These are phyloP conservation scores for Nephelium lappaceum DNA, from an alignment of 345 rosid genomes.

Conservation along the genomic window DNA sequence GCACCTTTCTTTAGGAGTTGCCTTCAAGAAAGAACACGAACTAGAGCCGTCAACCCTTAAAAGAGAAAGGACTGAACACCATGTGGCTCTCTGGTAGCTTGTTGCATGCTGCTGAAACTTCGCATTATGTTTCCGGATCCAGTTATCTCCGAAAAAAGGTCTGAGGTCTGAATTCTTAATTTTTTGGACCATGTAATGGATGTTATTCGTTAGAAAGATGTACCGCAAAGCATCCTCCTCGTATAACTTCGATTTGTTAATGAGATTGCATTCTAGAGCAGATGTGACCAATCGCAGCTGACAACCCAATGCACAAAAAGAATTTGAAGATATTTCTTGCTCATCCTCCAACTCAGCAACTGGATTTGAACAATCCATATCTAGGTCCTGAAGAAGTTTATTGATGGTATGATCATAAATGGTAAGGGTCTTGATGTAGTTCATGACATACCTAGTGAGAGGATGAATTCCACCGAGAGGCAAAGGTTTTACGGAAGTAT, in stretches of 20 bases:
- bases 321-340: conserved; percentile 36
- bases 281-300: conserved; percentile 49
- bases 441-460: conserved; percentile 77
- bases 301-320: conserved; percentile 58
- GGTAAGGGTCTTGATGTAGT: conserved; percentile 61
- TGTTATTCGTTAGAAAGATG: conserved; percentile 72
- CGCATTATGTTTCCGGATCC: conserved; percentile 73
- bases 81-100: conserved; percentile 62
- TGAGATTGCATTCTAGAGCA: conserved; percentile 56
- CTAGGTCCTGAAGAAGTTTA: conserved; percentile 49
- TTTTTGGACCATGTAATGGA: conserved; percentile 76
- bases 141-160: conserved; percentile 71
- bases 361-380: conserved; percentile 37
- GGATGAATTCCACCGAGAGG: conserved; percentile 66
- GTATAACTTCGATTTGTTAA: conserved; percentile 54
- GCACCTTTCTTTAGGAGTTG: conserved; percentile 54
- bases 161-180: conserved; percentile 67
- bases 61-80: conserved; percentile 60
- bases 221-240: conserved; percentile 46
- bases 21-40: conserved; percentile 22
- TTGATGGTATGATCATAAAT: conserved; percentile 53
- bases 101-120: conserved; percentile 63
- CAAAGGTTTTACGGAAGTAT: conserved; percentile 47
- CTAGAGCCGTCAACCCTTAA: conserved; percentile 41
- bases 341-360: conserved; percentile 31